Percentiles rank a stretch among this genome's conserved stretches.
Conservation (phyloP, 2,329 filamentous ascomycete genomes). For the Biscogniauxia sp. region DNA sequence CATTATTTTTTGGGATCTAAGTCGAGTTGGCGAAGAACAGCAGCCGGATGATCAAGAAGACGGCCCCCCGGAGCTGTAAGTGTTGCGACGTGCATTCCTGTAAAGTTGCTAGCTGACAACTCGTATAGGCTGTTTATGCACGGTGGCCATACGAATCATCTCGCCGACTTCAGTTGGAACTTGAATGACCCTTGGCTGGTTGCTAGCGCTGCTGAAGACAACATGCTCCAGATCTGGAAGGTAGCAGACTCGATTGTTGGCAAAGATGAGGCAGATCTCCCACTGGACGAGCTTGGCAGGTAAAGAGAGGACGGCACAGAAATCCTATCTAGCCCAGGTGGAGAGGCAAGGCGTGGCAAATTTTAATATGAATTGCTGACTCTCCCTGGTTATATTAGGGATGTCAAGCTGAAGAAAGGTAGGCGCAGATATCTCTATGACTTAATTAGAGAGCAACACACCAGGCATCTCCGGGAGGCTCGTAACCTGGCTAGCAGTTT, state of each 20-base stretch:
- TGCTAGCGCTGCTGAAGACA: constrained; percentile 93
- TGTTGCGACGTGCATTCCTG: constrained; percentile 22
- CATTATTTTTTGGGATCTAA: constrained; percentile 95
- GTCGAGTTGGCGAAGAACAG: constrained; percentile 89
- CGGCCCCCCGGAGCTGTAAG: constrained; percentile 88
- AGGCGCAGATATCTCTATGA: constrained; percentile 18
- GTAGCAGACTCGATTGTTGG: constrained; percentile 79
- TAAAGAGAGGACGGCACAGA: constrained; percentile 32
- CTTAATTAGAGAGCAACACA: constrained; percentile 10
- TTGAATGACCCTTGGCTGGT: constrained; percentile 95
- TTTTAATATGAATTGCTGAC: constrained; percentile 4
- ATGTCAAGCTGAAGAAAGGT: constrained; percentile 9
- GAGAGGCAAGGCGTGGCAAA: not conserved
- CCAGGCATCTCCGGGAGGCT: constrained; percentile 6
- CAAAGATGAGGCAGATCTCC: constrained; percentile 71
- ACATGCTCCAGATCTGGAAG: constrained; percentile 93
- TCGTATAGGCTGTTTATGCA: constrained; percentile 87
- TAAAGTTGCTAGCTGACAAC: constrained; percentile 11
- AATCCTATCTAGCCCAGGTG: constrained; percentile 8
- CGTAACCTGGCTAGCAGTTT: not conserved
- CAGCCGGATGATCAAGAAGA: constrained; percentile 93
- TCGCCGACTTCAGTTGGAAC: constrained; percentile 98
- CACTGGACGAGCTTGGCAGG: constrained; percentile 72
- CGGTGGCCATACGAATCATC: constrained; percentile 93
- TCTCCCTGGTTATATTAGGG: constrained; percentile 6